These are phyloP conservation scores for Sporormia fimetaria DNA, from an alignment of 495 filamentous ascomycete species.

Conservation along the genomic window DNA sequence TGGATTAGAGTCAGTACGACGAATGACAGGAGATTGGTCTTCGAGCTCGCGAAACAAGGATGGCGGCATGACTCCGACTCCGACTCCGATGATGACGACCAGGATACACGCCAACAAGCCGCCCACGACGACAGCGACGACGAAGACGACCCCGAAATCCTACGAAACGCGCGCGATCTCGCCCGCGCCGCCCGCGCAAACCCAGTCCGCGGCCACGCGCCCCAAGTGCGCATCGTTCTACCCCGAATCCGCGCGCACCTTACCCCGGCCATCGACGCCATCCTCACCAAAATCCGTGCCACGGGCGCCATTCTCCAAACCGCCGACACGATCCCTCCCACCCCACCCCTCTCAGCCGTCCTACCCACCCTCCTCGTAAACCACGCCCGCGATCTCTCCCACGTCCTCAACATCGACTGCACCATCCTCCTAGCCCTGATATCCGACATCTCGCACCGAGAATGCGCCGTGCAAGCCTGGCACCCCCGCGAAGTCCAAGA, in stretches of 20 bases:
- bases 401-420: slow-evolving; percentile 60
- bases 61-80: slow-evolving; percentile 28
- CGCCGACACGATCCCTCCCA: slow-evolving; percentile 15
- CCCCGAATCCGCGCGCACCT: slow-evolving; percentile 44
- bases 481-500: slow-evolving; percentile 47
- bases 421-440: slow-evolving; percentile 59
- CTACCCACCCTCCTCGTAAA: slow-evolving; percentile 43
- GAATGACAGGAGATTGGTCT: slow-evolving; percentile 30
- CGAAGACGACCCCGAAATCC: slow-evolving; percentile 33
- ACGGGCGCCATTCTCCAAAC: slow-evolving; percentile 44
- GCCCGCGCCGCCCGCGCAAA: slow-evolving; percentile 42
- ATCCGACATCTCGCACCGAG: slow-evolving; percentile 57
- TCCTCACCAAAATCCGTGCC: slow-evolving; percentile 46
- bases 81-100: slow-evolving; percentile 33
- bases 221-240: slow-evolving; percentile 45
- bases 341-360: slow-evolving; percentile 26
- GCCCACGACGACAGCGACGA: slow-evolving; percentile 20
- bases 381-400: slow-evolving; percentile 44
- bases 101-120: slow-evolving; percentile 27
- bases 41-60: slow-evolving; percentile 34
- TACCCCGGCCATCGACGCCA: slow-evolving; percentile 42
- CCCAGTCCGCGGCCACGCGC: slow-evolving; percentile 44
- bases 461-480: slow-evolving; percentile 35
- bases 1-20: slow-evolving; percentile 33
- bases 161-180: slow-evolving; percentile 47